Evolutionary conservation across 768 basidiomycete species (phyloP).

Genomic region (Calocybe indica): DNA sequence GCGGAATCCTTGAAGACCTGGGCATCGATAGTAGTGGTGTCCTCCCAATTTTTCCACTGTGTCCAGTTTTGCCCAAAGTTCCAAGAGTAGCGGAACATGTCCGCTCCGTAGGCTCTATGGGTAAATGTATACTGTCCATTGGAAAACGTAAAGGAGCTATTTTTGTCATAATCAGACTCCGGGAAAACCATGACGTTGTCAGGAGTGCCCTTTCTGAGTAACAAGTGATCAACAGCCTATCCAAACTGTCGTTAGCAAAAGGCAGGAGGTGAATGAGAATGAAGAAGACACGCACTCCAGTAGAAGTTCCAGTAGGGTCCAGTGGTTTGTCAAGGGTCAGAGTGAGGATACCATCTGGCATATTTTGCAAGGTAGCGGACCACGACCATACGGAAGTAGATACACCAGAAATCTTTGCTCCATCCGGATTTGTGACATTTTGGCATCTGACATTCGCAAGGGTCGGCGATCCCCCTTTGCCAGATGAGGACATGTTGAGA

Average conservation of each 20-base stretch:
- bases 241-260: slow-evolving; percentile 6
- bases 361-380: slow-evolving; percentile 65
- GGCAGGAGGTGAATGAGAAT: slow-evolving; percentile 1
- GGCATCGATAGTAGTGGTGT: slow-evolving; percentile 56
- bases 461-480: slow-evolving; percentile 49
- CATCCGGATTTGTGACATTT: slow-evolving; percentile 39
- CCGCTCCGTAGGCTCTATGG: slow-evolving; percentile 82
- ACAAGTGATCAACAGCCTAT: slow-evolving; percentile 66
- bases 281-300: slow-evolving; percentile 47
- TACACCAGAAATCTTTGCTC: slow-evolving; percentile 46
- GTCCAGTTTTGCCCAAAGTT: slow-evolving; percentile 87
- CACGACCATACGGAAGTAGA: slow-evolving; percentile 63
- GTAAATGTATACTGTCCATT: slow-evolving; percentile 68
- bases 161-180: slow-evolving; percentile 66
- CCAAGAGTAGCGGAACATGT: slow-evolving; percentile 80
- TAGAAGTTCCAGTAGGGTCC: slow-evolving; percentile 32
- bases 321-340: slow-evolving; percentile 59
- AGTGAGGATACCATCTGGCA: slow-evolving; percentile 80
- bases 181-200: slow-evolving; percentile 88
- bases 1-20: slow-evolving; percentile 43
- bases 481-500: slow-evolving; percentile 67
- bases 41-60: slow-evolving; percentile 75
- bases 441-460: slow-evolving; percentile 46
- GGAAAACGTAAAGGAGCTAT: slow-evolving; percentile 46
- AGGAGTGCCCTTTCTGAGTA: slow-evolving; percentile 72